Conservation (phyloP, 1,139 yeast species). For the Geotrichum aggregatum region DNA sequence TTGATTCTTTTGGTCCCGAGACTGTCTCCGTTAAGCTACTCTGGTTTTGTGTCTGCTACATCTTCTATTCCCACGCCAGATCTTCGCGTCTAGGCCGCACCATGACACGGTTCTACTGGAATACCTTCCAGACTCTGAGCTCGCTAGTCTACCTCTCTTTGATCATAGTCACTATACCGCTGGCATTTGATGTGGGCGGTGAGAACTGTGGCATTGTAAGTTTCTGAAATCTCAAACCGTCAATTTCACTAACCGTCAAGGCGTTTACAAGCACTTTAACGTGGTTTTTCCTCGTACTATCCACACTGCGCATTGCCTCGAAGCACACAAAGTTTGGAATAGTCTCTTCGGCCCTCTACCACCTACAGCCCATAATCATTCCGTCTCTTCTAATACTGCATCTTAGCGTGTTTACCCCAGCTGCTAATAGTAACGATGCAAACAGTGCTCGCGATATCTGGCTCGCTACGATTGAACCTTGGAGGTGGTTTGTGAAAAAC, state of each 20-base stretch:
- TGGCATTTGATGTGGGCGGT: conserved; percentile 95
- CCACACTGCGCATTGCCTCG: conserved; percentile 62
- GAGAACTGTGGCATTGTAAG: conserved; percentile 66
- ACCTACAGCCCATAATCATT: conserved; percentile 73
- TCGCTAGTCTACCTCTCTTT: conserved; percentile 47
- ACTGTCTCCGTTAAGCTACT: not conserved
- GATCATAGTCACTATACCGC: conserved; percentile 77
- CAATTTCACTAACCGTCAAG: conserved; percentile 3
- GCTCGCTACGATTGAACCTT: conserved; percentile 47
- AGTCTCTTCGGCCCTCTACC: conserved; percentile 60
- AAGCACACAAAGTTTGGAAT: conserved; percentile 46
- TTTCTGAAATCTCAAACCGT: not conserved
- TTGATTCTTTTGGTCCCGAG: not conserved
- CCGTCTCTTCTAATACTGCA: conserved; percentile 78
- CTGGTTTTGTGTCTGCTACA: not conserved
- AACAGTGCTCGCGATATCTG: conserved; percentile 30
- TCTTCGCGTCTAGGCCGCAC: not conserved
- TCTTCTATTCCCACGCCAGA: not conserved
- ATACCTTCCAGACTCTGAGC: conserved; percentile 28
- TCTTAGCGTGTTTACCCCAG: conserved; percentile 51
- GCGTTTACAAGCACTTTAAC: conserved; percentile 77
- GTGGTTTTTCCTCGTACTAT: conserved; percentile 61
- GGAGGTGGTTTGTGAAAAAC: conserved; percentile 68
- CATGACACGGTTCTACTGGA: conserved; percentile 5
- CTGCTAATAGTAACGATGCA: conserved; percentile 24